Percentiles rank a stretch among this genome's conserved stretches.
Conservation (phyloP, 2,329 filamentous ascomycete species). For the Talaromyces sp. region DNA sequence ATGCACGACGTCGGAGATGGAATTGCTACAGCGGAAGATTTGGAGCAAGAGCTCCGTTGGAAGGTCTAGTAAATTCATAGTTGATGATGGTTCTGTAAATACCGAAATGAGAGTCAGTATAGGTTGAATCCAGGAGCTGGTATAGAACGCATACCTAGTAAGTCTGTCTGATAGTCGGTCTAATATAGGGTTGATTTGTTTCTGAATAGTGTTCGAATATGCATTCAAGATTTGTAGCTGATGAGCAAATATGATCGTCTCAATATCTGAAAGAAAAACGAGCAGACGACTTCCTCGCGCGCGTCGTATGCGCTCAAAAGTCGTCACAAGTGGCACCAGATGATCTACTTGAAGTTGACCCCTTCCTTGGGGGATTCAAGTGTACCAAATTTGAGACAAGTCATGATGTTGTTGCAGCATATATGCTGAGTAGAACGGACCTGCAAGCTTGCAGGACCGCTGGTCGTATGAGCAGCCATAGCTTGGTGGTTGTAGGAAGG, state of each 20-base stretch:
- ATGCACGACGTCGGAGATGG: conserved; percentile 50
- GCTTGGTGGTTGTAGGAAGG: not conserved
- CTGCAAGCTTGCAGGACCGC: conserved; percentile 20
- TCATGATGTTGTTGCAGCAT: not conserved
- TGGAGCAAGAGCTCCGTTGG: conserved; percentile 56
- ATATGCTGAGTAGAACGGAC: not conserved
- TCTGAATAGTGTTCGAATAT: not conserved
- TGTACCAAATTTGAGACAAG: conserved; percentile 3
- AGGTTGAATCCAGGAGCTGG: not conserved
- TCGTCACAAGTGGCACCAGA: conserved; percentile 17
- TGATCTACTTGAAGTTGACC: conserved; percentile 25
- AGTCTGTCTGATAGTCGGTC: not conserved
- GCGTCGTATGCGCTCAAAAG: conserved; percentile 18
- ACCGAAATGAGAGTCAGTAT: not conserved
- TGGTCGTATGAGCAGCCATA: conserved; percentile 11
- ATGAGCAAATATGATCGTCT: not conserved
- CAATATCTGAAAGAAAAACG: not conserved
- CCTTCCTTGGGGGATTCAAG: conserved; percentile 29
- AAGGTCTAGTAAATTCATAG: conserved; percentile 52
- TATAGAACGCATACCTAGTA: not conserved
- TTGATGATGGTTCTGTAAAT: not conserved
- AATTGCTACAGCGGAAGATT: conserved; percentile 50
- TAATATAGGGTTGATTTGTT: not conserved
- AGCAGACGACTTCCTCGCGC: conserved; percentile 14
- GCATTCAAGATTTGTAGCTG: not conserved